phyloP scores from a whole-genome alignment of 2,329 filamentous ascomycete genomes.

The Ophiostoma novo-ulmi region DNA sequence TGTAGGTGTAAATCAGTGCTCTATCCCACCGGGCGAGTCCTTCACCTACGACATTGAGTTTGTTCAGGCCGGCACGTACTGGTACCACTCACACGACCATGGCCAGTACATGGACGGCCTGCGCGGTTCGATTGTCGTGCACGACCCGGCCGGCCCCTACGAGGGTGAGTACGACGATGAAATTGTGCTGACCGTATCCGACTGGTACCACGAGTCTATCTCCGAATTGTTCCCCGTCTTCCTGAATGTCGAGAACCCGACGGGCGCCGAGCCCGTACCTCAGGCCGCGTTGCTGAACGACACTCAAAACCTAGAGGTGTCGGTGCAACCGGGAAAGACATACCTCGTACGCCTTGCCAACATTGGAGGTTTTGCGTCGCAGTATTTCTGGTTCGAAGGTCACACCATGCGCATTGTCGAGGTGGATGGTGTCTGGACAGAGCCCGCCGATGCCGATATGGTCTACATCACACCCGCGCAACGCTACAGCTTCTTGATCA shows the following conservation, averaged over 20 bases:
- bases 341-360: conserved; percentile 70
- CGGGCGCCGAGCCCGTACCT: conserved; percentile 60
- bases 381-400: conserved; percentile 62
- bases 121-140: conserved; percentile 58
- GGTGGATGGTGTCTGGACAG: conserved; percentile 65
- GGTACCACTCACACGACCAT: conserved; percentile 67
- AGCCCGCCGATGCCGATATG: conserved; percentile 54
- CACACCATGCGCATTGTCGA: conserved; percentile 65
- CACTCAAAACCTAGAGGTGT: conserved; percentile 54
- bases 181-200: conserved; percentile 60
- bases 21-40: conserved; percentile 55
- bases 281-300: conserved; percentile 68
- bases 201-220: conserved; percentile 64
- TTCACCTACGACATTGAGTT: conserved; percentile 61
- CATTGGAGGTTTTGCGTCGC: conserved; percentile 64
- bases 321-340: conserved; percentile 60
- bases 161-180: conserved; percentile 57
- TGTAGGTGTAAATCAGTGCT: conserved; percentile 59
- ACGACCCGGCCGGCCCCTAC: conserved; percentile 57
- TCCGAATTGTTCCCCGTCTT: conserved; percentile 43
- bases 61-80: conserved; percentile 61
- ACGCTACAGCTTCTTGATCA: conserved; percentile 58
- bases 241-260: conserved; percentile 51
- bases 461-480: conserved; percentile 65
- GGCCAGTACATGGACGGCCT: conserved; percentile 65